These are phyloP conservation scores for Cephaloascus albidus DNA, from an alignment of 805 yeast species.

Conservation along the genomic window DNA sequence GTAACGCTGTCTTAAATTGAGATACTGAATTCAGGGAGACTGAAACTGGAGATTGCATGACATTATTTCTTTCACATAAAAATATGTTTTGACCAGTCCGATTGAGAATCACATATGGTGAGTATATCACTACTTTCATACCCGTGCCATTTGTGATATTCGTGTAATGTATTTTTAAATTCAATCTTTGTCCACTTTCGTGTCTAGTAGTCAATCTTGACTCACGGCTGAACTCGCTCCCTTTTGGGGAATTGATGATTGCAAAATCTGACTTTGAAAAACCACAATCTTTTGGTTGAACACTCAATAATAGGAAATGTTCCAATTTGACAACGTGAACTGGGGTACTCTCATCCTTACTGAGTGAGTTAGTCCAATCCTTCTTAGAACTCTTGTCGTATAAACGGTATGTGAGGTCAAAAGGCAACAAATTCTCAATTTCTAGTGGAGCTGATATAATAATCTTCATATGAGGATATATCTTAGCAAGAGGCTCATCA, in stretches of 20 bases:
- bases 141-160: slow-evolving; percentile 46
- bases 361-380: slow-evolving; percentile 56
- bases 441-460: slow-evolving; percentile 79
- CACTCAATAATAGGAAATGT: slow-evolving; percentile 62
- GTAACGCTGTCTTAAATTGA: slow-evolving; percentile 29
- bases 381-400: slow-evolving; percentile 64
- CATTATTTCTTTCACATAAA: slow-evolving; percentile 50
- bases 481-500: slow-evolving; percentile 60
- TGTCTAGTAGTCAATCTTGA: slow-evolving; percentile 38
- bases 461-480: slow-evolving; percentile 80
- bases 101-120: slow-evolving; percentile 82
- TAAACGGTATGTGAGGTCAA: slow-evolving; percentile 63
- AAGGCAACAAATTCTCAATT: slow-evolving; percentile 78
- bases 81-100: slow-evolving; percentile 62
- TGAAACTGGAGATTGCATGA: slow-evolving; percentile 33
- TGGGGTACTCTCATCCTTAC: slow-evolving; percentile 57
- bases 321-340: slow-evolving; percentile 75
- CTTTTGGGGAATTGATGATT: slow-evolving; percentile 51
- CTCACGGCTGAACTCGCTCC: slow-evolving; percentile 51
- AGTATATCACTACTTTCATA: slow-evolving; percentile 56
- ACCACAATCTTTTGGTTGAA: slow-evolving; percentile 54
- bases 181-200: slow-evolving; percentile 59
- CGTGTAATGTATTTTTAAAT: slow-evolving; percentile 56
- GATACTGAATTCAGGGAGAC: slow-evolving; percentile 10
- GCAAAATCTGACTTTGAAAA: slow-evolving; percentile 65